Conservation (phyloP, 805 yeast genomes). For the Candida quercuum region DNA sequence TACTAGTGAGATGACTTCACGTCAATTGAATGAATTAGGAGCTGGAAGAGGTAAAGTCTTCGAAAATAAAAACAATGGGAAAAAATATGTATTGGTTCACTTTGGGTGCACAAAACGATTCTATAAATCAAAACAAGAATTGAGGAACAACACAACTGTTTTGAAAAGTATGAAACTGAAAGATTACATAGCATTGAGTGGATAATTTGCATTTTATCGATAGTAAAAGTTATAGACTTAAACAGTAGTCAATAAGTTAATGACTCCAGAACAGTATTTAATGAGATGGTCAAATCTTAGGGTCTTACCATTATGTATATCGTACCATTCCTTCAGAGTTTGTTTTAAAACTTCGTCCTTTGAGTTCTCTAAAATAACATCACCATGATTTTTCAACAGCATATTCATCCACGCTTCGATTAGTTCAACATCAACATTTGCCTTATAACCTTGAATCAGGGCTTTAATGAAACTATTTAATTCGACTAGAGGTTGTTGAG, state of each 20-base stretch:
- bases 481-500: slow-evolving; percentile 64
- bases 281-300: slow-evolving; percentile 58
- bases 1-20: too few relatives aligned
- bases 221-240: too few relatives aligned
- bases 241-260: slow-evolving; percentile 44
- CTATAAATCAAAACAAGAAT: not conserved
- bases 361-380: slow-evolving; percentile 47
- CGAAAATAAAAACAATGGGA: not conserved
- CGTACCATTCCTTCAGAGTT: slow-evolving; percentile 47
- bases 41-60: not conserved
- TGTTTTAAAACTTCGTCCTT: slow-evolving; percentile 35
- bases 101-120: slow-evolving; percentile 15
- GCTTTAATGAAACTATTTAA: slow-evolving; percentile 63
- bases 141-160: slow-evolving; percentile 2
- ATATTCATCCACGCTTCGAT: slow-evolving; percentile 76
- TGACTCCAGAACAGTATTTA: slow-evolving; percentile 79
- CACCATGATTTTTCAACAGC: slow-evolving; percentile 77
- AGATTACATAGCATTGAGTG: slow-evolving; percentile 9
- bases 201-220: too few relatives aligned
- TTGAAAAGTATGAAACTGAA: slow-evolving; percentile 12
- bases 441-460: slow-evolving; percentile 48
- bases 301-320: slow-evolving; percentile 33
- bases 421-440: slow-evolving; percentile 65
- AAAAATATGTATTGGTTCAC: slow-evolving; percentile 12
- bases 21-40: too few relatives aligned